These are phyloP conservation scores for Colletotrichum tropicale DNA, from an alignment of 2,329 filamentous ascomycete species.

Conservation along the genomic window DNA sequence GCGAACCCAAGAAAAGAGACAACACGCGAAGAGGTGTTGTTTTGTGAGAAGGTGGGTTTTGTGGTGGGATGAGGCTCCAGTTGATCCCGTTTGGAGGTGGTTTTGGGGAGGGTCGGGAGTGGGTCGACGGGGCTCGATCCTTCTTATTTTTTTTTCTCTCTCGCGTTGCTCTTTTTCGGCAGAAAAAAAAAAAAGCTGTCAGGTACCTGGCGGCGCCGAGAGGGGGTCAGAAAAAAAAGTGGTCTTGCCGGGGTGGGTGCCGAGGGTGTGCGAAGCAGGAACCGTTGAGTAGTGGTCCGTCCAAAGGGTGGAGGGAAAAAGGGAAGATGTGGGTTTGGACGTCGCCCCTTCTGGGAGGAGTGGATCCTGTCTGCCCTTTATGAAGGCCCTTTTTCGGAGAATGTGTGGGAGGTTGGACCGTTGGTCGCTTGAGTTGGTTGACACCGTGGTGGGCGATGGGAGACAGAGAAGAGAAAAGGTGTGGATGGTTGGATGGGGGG, in stretches of 20 bases:
- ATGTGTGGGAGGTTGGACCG: slow-evolving; percentile 20
- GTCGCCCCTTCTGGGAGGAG: slow-evolving; percentile 21
- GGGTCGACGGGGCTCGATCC: slow-evolving; percentile 23
- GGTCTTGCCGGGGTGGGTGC: slow-evolving; percentile 17
- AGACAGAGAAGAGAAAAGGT: background rate
- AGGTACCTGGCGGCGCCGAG: slow-evolving; percentile 17
- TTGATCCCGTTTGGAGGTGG: slow-evolving; percentile 24
- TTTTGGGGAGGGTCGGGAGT: slow-evolving; percentile 23
- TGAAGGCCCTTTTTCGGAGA: slow-evolving; percentile 21
- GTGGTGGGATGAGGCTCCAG: slow-evolving; percentile 25
- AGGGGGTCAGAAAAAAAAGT: slow-evolving; percentile 9
- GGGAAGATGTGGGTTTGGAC: slow-evolving; percentile 21
- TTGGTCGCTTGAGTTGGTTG: slow-evolving; percentile 11
- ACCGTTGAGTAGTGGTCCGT: slow-evolving; percentile 20
- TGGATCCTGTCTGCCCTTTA: slow-evolving; percentile 16
- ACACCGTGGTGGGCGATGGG: background rate
- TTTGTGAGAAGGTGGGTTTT: slow-evolving; percentile 21
- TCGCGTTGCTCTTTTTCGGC: slow-evolving; percentile 17
- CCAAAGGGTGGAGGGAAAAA: slow-evolving; percentile 18
- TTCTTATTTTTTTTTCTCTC: slow-evolving; percentile 17
- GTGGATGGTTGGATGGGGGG: background rate
- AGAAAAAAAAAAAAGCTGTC: slow-evolving; percentile 3
- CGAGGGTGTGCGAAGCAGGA: slow-evolving; percentile 18
- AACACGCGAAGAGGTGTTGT: slow-evolving; percentile 17
- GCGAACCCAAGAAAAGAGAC: slow-evolving; percentile 19